Percentiles rank a stretch among this genome's conserved stretches.
These are phyloP conservation scores for Amanita exitialis DNA, from an alignment of 768 basidiomycete genomes.

Conservation along the genomic window DNA sequence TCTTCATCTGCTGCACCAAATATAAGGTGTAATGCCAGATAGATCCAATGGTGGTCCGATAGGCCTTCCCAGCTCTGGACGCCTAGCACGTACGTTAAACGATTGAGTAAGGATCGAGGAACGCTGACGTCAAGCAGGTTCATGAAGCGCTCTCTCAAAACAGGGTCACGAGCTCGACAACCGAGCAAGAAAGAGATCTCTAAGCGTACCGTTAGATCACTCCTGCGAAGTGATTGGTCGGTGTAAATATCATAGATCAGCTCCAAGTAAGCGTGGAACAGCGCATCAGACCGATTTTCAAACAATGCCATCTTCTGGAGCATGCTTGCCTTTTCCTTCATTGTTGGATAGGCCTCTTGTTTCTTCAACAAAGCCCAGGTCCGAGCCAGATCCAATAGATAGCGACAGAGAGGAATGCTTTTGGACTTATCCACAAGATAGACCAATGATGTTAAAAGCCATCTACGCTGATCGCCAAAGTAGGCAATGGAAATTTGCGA, in stretches of 20 bases:
- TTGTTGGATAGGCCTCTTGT: constrained; percentile 79
- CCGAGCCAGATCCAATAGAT: constrained; percentile 76
- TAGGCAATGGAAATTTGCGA: constrained; percentile 71
- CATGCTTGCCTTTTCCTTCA: constrained; percentile 91
- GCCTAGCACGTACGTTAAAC: constrained; percentile 83
- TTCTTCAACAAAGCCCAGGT: constrained; percentile 78
- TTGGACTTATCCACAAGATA: constrained; percentile 87
- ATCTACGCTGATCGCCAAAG: constrained; percentile 80
- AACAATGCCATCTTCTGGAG: constrained; percentile 82
- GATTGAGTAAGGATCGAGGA: constrained; percentile 69
- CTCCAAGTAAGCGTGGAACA: constrained; percentile 79
- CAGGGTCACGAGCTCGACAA: constrained; percentile 72
- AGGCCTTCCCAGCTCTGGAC: constrained; percentile 94
- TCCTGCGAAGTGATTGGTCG: constrained; percentile 74
- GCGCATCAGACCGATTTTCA: constrained; percentile 67
- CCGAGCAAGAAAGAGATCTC: constrained; percentile 93
- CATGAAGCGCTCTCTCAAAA: constrained; percentile 75
- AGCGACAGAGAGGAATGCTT: constrained; percentile 66
- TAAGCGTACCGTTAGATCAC: constrained; percentile 86
- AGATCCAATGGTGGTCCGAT: constrained; percentile 90
- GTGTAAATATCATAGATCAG: constrained; percentile 94
- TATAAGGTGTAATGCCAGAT: constrained; percentile 81
- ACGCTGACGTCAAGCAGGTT: constrained; percentile 86
- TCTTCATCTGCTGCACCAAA: constrained; percentile 52
- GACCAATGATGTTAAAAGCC: constrained; percentile 67